A percentile compares a stretch with the other conserved stretches of the same genome.
These are phyloP conservation scores for Agaricus sinodeliciosus DNA, from an alignment of 768 basidiomycete species.

Conservation along the genomic window DNA sequence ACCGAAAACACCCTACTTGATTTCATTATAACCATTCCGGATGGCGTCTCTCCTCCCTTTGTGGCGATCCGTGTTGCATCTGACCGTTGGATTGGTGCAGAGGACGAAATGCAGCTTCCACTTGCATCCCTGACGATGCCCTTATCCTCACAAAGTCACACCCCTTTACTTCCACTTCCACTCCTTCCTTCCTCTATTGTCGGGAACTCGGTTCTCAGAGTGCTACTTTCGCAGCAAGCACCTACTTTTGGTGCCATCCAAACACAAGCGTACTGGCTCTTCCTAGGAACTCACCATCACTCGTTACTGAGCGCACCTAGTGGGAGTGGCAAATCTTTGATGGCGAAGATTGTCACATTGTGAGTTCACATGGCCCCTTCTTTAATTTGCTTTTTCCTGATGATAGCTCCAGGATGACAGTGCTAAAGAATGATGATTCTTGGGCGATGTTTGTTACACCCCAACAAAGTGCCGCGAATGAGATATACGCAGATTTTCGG, in stretches of 20 bases:
- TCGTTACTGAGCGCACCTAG: slow-evolving; percentile 73
- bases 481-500: slow-evolving; percentile 49
- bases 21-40: slow-evolving; percentile 74
- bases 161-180: slow-evolving; percentile 65
- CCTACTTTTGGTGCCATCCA: slow-evolving; percentile 78
- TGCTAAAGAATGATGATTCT: slow-evolving; percentile 32
- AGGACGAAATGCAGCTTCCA: slow-evolving; percentile 59
- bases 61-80: slow-evolving; percentile 78
- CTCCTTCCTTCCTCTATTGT: slow-evolving; percentile 58
- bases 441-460: slow-evolving; percentile 65
- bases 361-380: slow-evolving; percentile 28
- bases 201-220: slow-evolving; percentile 37
- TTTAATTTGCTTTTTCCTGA: slow-evolving; percentile 3
- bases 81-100: slow-evolving; percentile 91
- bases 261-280: slow-evolving; percentile 82
- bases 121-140: slow-evolving; percentile 79
- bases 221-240: slow-evolving; percentile 38
- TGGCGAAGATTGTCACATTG: slow-evolving; percentile 71
- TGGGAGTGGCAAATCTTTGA: slow-evolving; percentile 72
- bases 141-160: slow-evolving; percentile 42
- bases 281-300: slow-evolving; percentile 61
- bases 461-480: slow-evolving; percentile 46
- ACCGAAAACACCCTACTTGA: slow-evolving; percentile 57
- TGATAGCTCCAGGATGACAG: slow-evolving; percentile 43
- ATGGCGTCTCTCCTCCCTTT: slow-evolving; percentile 49